Base-by-base conservation (phyloP, 345 rosid species). In the Anacardium occidentale region DNA sequence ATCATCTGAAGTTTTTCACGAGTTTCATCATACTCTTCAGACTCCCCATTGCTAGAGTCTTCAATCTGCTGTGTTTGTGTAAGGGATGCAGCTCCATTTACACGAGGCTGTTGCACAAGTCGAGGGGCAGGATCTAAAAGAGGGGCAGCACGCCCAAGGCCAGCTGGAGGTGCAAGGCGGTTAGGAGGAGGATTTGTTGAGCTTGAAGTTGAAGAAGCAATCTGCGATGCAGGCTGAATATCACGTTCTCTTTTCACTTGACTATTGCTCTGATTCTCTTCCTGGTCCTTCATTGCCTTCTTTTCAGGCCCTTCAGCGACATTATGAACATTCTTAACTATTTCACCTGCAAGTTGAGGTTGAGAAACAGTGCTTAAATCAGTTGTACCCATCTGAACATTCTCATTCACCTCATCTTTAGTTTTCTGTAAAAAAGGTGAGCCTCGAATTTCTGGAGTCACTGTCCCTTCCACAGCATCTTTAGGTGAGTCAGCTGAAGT, bases 1-100 rank as follows among this genome's bases (percentile, higher is more conserved):
- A 93, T 91, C 93, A 93, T 90, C 85, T 96, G 99, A 42, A 96
- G 97, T 80, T 90, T 86, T 78, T 96, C 97, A 45, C 99, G 97
- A 66, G 98, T 96, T 82, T 96, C 98, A 57, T 93, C 97, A 65
- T 72, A 84, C 81, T 93, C 99, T 69, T 91, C 97, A 0, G 84
- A 74, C 78, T 90, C 99, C 54, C 84, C 85, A 70, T 80, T 83
- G 34, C 88, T 68, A 72, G 91, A 68, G 10, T 91, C 96, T 73
- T 90, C 99, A 20, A 88, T 78, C 67, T 91, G 96, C 68, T 88
- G 97, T 22, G 88, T 58, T 69, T 80, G 96, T 12, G 72, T 58
- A 51, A 77, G 86, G 60, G 96, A 86, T 29, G 64, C 77, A 70
- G 85, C 74, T 56, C 97, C 97, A 77, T 93, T 93, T 62, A 79